Evolutionary conservation across 2,329 filamentous ascomycete species (phyloP).

Genomic region (Talaromyces marneffei): DNA sequence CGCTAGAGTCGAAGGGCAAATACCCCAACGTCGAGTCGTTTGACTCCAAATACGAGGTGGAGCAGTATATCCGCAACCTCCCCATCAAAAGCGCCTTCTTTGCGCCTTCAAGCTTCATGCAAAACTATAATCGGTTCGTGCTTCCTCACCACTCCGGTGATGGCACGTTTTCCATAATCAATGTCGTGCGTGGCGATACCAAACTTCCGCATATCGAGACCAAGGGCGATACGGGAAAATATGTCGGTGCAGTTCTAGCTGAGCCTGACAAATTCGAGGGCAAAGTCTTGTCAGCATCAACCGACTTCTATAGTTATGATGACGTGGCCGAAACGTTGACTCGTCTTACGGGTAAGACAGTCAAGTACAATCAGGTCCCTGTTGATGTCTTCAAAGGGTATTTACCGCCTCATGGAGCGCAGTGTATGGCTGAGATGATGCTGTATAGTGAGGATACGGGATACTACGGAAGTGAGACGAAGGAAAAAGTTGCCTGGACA

Average conservation of each 20-base stretch:
- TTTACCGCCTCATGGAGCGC: slow-evolving; percentile 15
- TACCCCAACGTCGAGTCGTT: slow-evolving; percentile 44
- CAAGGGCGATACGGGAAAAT: slow-evolving; percentile 33
- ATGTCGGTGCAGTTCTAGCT: slow-evolving; percentile 33
- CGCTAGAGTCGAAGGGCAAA: slow-evolving; percentile 28
- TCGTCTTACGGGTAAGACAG: slow-evolving; percentile 33
- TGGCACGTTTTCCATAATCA: slow-evolving; percentile 24
- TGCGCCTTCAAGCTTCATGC: slow-evolving; percentile 52
- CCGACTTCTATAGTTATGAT: slow-evolving; percentile 25
- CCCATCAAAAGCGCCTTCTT: slow-evolving; percentile 50
- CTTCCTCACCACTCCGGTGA: slow-evolving; percentile 13
- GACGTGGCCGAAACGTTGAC: slow-evolving; percentile 30
- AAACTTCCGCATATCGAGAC: slow-evolving; percentile 31
- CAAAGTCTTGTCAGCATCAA: slow-evolving; percentile 31
- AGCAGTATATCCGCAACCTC: slow-evolving; percentile 48
- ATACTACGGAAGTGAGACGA: slow-evolving; percentile 32
- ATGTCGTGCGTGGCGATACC: slow-evolving; percentile 17
- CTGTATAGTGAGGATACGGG: slow-evolving; percentile 29
- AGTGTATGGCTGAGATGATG: slow-evolving; percentile 22
- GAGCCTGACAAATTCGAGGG: slow-evolving; percentile 33
- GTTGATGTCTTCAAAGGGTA: slow-evolving; percentile 22
- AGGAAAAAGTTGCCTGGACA: slow-evolving; percentile 29
- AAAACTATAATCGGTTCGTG: slow-evolving; percentile 35
- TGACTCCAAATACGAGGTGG: slow-evolving; percentile 53
- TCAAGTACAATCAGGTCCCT: slow-evolving; percentile 27